These are phyloP conservation scores for Leccinum brunneo-olivaceum DNA, from an alignment of 1,284 basidiomycete genomes.

Conservation along the genomic window DNA sequence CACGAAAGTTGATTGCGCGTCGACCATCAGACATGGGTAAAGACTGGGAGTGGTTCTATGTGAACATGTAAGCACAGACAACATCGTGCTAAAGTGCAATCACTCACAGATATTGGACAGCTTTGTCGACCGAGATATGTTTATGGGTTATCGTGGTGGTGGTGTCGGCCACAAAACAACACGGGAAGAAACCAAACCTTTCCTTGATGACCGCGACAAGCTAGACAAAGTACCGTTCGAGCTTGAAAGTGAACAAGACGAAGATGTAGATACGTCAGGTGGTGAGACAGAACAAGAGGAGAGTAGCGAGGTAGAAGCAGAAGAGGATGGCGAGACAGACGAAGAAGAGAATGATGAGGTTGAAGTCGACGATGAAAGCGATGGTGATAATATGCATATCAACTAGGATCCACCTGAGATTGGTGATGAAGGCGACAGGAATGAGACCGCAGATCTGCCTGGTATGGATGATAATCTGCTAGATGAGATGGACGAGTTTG, in stretches of 20 bases:
- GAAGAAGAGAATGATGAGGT: too few species aligned
- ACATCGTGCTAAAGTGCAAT: not conserved
- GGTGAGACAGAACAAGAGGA: too few species aligned
- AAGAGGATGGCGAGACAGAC: too few species aligned
- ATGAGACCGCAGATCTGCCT: too few species aligned
- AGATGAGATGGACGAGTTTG: conserved; percentile 5
- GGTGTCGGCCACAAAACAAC: conserved; percentile 26
- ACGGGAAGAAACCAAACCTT: not conserved
- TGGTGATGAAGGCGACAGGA: too few species aligned
- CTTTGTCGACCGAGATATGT: conserved; percentile 33
- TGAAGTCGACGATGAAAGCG: too few species aligned
- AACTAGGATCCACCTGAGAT: too few species aligned
- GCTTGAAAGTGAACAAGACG: not conserved
- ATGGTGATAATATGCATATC: too few species aligned
- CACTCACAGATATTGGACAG: conserved; percentile 10
- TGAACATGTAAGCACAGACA: conserved; percentile 28
- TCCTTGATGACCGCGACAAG: conserved; percentile 2
- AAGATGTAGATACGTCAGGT: too few species aligned
- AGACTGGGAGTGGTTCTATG: conserved; percentile 33
- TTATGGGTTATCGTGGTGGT: conserved; percentile 26
- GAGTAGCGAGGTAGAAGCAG: too few species aligned
- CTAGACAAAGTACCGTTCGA: not conserved
- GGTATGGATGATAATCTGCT: not conserved
- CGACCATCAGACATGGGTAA: conserved; percentile 12
- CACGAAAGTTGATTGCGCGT: conserved; percentile 19